Conservation (phyloP, 2,329 filamentous ascomycete genomes). For the Aurifilum marmelostoma region DNA sequence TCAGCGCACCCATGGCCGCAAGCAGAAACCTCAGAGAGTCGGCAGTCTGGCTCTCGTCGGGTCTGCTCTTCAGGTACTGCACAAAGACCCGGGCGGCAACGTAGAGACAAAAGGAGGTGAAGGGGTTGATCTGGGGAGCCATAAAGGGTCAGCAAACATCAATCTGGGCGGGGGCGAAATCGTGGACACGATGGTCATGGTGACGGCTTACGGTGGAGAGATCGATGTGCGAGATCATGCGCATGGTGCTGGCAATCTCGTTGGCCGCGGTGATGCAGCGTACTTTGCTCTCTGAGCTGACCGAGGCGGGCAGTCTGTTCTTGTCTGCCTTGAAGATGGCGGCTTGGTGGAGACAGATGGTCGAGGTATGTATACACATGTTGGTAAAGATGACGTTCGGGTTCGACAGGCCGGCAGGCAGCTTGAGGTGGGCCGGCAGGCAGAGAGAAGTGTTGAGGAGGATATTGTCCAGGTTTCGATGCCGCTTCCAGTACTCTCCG, state of each 20-base stretch:
- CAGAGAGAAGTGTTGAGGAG: constrained; percentile 84
- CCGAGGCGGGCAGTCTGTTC: constrained; percentile 73
- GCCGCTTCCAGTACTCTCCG: constrained; percentile 93
- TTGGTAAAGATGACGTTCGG: constrained; percentile 92
- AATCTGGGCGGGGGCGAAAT: neutral
- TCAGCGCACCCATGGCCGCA: constrained; percentile 86
- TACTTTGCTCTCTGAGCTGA: constrained; percentile 88
- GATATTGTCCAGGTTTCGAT: constrained; percentile 86
- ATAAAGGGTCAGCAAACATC: neutral
- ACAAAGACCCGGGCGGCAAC: constrained; percentile 95
- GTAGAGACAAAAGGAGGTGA: constrained; percentile 93
- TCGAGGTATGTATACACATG: constrained; percentile 95
- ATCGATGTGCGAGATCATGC: constrained; percentile 89
- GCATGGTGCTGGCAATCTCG: constrained; percentile 94
- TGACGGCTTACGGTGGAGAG: constrained; percentile 68
- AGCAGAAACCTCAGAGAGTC: constrained; percentile 90
- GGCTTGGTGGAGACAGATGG: constrained; percentile 96
- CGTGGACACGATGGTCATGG: neutral
- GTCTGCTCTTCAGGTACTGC: constrained; percentile 93
- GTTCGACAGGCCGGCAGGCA: constrained; percentile 75
- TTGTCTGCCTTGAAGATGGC: constrained; percentile 98
- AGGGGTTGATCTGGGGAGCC: constrained; percentile 79
- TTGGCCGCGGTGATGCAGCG: constrained; percentile 92
- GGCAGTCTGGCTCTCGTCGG: constrained; percentile 76
- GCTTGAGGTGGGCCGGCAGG: constrained; percentile 77